A percentile compares a stretch with the other conserved stretches of the same genome.
phyloP scores from a whole-genome alignment of 768 basidiomycete species.

The Mycena metata region DNA sequence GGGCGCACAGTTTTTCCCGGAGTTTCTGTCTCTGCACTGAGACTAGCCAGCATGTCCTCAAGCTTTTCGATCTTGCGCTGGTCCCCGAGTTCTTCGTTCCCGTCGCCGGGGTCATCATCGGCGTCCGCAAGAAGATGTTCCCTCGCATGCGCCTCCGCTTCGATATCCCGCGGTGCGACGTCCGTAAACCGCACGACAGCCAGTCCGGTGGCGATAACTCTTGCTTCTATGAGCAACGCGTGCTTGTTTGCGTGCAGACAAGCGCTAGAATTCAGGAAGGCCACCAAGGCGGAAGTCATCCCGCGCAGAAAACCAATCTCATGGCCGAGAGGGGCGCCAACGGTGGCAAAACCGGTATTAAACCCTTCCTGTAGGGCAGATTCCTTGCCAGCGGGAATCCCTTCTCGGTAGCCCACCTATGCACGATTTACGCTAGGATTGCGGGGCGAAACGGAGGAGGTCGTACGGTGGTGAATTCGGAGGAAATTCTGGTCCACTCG shows the following conservation, averaged over 20 bases:
- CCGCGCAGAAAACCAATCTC: conserved; percentile 87
- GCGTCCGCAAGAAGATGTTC: conserved; percentile 71
- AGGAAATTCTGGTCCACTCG: conserved; percentile 79
- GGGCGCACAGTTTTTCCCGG: conserved; percentile 41
- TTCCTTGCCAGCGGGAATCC: conserved; percentile 94
- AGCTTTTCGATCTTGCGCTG: conserved; percentile 66
- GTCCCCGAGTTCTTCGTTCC: conserved; percentile 58
- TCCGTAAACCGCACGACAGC: conserved; percentile 75
- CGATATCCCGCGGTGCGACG: conserved; percentile 79
- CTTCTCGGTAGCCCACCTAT: conserved; percentile 96
- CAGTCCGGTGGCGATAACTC: conserved; percentile 69
- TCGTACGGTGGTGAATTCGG: conserved; percentile 77
- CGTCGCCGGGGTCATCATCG: conserved; percentile 46
- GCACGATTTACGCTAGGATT: conserved; percentile 11
- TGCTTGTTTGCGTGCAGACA: conserved; percentile 34
- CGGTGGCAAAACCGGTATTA: conserved; percentile 82
- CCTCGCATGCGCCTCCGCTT: conserved; percentile 83
- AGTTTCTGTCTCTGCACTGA: conserved; percentile 49
- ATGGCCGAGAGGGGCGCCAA: conserved; percentile 82
- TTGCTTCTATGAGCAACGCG: conserved; percentile 57
- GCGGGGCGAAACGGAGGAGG: neutral
- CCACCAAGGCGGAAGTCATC: conserved; percentile 69
- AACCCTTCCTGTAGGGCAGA: conserved; percentile 90
- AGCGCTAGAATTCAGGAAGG: conserved; percentile 60
- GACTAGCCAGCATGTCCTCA: conserved; percentile 67